phyloP scores from a whole-genome alignment of 1,284 basidiomycete species.

The Gomphus bonarii region DNA sequence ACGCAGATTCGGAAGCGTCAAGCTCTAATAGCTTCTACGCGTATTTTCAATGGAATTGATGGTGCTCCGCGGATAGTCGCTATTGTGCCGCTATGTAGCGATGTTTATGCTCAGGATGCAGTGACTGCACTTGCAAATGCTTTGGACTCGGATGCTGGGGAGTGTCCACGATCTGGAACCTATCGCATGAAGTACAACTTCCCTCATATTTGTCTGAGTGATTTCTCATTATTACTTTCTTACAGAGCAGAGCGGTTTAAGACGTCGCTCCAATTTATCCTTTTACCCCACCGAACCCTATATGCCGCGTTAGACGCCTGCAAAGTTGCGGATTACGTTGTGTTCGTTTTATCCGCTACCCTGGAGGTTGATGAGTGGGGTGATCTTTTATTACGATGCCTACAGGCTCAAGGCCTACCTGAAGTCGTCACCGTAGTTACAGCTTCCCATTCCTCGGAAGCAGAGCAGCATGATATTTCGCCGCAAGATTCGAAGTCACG shows the following conservation, averaged over 20 bases:
- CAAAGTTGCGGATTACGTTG: constrained; percentile 85
- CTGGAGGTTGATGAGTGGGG: constrained; percentile 83
- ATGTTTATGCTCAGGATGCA: constrained; percentile 44
- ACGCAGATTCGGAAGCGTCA: constrained; percentile 61
- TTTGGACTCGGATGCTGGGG: constrained; percentile 47
- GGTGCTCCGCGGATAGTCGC: constrained; percentile 76
- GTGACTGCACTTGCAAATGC: constrained; percentile 55
- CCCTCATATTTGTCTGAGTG: neutral
- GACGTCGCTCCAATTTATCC: constrained; percentile 80
- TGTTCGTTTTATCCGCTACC: constrained; percentile 74
- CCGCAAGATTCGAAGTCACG: constrained; percentile 49
- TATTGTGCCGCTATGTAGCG: constrained; percentile 65
- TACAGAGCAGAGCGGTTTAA: constrained; percentile 77
- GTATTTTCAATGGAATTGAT: constrained; percentile 67
- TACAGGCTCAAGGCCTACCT: constrained; percentile 75
- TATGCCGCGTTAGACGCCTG: constrained; percentile 82
- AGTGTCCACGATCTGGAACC: constrained; percentile 40
- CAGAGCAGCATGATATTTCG: constrained; percentile 8
- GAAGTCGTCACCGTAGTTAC: constrained; percentile 58
- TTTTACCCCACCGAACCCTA: constrained; percentile 58
- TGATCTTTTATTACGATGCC: constrained; percentile 80
- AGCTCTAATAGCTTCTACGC: constrained; percentile 55
- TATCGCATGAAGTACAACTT: constrained; percentile 53
- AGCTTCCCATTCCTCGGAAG: constrained; percentile 23
- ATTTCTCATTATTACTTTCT: constrained; percentile 5